Base-by-base conservation (phyloP, 352 stramenopile species). In the Globisporangium cylindrosporum region DNA sequence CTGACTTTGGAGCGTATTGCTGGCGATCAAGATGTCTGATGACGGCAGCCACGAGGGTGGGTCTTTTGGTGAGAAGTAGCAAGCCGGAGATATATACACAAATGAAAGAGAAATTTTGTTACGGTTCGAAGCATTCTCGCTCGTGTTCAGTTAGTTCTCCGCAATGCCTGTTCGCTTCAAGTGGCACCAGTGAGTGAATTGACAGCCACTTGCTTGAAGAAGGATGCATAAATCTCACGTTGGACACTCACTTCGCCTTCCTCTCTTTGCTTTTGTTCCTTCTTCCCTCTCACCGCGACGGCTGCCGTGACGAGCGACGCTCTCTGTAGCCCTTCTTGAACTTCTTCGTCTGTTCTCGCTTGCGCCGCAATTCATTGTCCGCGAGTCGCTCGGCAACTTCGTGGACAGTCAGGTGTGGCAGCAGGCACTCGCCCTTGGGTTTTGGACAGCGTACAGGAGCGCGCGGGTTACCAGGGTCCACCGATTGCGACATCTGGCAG, bases 321-420 rank as follows among this genome's bases (percentile, higher is more conserved):
- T 59, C n/a, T 18, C 61, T 22, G 8, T 51, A 24, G 18, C 18
- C 18, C n/a, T 46, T 29, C 46, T 67, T 73, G 24, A 6, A 25
- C 15, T 56, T 55, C 36, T 20, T 69, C 14, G 74, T 73, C 27
- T 78, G 78, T 4, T 38, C 48, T 49, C 77, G 68, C n/a, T 70
- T 70, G 22, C 65, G 57, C 1, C 77, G 77, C 12, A 88, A 51
- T 12, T 71, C 53, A 2, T 69, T 66, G 46, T 92, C 76, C 1
- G 82, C 82, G 5, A 92, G 63, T 8, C 77, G 79, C 34, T 90
- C 79, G 0, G 82, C 73, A 27, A 92, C 73, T 6, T 86, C 75
- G 24, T 89, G 74, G 0, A 89, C 61, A 7, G 79, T 82, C 2
- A 83, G 64, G 48, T 92, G 84, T 9, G 77, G 79, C 6, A 85